Conservation (phyloP, 495 filamentous ascomycete genomes). For the Penicillium crystallinum region DNA sequence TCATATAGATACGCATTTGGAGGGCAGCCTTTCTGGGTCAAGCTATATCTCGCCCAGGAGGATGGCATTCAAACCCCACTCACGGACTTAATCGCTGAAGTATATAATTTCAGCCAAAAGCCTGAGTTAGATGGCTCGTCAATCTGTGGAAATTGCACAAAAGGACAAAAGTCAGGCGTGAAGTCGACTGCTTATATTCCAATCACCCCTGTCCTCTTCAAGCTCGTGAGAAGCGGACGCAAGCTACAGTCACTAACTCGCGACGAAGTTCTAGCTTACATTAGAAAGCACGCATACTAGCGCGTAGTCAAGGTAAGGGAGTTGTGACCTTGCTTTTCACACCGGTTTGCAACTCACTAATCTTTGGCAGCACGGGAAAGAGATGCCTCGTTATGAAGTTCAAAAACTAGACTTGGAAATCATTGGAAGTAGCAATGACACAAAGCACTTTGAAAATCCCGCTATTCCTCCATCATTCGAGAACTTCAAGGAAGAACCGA, state of each 20-base stretch:
- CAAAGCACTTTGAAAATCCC: slow-evolving; percentile 2
- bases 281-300: slow-evolving; percentile 5
- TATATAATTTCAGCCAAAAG: slow-evolving; percentile 9
- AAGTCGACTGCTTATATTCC: slow-evolving; percentile 7
- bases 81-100: slow-evolving; percentile 6
- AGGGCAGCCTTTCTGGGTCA: slow-evolving; percentile 7
- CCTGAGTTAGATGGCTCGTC: slow-evolving; percentile 1
- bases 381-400: slow-evolving; percentile 3
- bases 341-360: background rate
- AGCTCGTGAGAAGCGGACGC: slow-evolving; percentile 1
- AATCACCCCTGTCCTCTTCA: slow-evolving; percentile 3
- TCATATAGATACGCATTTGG: slow-evolving; percentile 5
- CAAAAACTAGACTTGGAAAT: slow-evolving; percentile 7
- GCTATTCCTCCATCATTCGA: background rate
- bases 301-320: slow-evolving; percentile 3
- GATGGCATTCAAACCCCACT: slow-evolving; percentile 1
- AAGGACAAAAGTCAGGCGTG: background rate
- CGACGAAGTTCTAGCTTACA: slow-evolving; percentile 1
- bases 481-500: slow-evolving; percentile 8
- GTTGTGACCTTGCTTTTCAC: too few species aligned
- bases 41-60: slow-evolving; percentile 6
- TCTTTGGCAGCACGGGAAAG: background rate
- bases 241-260: slow-evolving; percentile 1
- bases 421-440: slow-evolving; percentile 10
- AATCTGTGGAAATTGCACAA: slow-evolving; percentile 2